Evolutionary conservation across 768 basidiomycete genomes (phyloP), one percentile per base, ranked within the genome.

Genomic region (Gymnopilus junonius): DNA sequence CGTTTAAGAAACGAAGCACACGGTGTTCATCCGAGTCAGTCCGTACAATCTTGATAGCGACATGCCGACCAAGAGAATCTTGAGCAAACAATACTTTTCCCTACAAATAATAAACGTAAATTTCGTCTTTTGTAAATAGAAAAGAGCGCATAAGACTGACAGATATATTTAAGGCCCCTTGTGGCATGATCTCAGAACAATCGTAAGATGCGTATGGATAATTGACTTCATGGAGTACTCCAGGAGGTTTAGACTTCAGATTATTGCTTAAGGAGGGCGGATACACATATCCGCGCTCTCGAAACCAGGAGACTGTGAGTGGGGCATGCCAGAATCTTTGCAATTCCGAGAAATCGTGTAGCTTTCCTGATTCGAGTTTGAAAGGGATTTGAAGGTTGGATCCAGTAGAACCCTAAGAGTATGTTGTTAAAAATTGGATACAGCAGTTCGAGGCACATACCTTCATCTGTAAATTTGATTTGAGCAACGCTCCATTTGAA

Each of bases 11-110:
- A 14, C 63, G 61, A 27, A 64, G 42, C 15, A 75, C 66, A 12
- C 63, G 54, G 40, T 64, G 66, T 58, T 76, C 74, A n/a, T 73
- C 66, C 8, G 66, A 63, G 7, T 61, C 50, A 15, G 65, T 55
- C 55, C 54, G 62, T 1, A 73, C 68, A 12, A 68, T 42, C 42
- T 76, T 75, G 31, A 76, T 67, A 1, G 69, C 73, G 20, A 74
- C 69, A 60, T 72, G 73, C 7, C 62, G 66, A 15, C 53, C 17
- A n/a, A 64, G 31, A 3, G 45, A n/a, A 58, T 73, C 67, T 56
- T 72, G 68, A 14, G 73, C 4, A 39, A 39, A 39, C 15, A 39
- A 11, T 12, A 39, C 37, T 39, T 39, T 39, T 12, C 37, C 37
- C 37, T 39, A 14, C n/a, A n/a, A n/a, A 14, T 8, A 39, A 39